phyloP scores from a whole-genome alignment of 768 basidiomycete genomes.

The Pisolithus microcarpus region DNA sequence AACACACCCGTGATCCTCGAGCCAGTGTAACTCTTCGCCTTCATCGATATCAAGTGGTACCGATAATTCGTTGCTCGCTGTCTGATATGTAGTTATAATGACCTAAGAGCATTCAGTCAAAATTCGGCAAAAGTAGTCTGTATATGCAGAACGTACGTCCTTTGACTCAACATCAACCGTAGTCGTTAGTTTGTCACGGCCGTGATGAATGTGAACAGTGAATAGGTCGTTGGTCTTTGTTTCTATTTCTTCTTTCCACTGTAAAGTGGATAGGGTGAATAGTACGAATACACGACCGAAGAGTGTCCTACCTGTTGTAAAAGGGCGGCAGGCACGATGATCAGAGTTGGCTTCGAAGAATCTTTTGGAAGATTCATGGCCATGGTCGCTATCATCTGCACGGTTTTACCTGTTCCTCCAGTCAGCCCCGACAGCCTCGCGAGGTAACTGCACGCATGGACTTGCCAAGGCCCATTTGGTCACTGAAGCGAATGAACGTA shows the following conservation, averaged over 20 bases:
- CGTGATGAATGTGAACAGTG: slow-evolving; percentile 63
- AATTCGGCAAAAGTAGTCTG: neutral
- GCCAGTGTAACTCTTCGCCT: slow-evolving; percentile 43
- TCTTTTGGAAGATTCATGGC: slow-evolving; percentile 51
- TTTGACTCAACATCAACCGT: slow-evolving; percentile 41
- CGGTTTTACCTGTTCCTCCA: slow-evolving; percentile 51
- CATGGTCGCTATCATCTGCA: slow-evolving; percentile 79
- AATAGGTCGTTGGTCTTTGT: slow-evolving; percentile 59
- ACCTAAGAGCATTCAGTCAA: slow-evolving; percentile 33
- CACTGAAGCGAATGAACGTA: slow-evolving; percentile 29
- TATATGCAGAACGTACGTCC: slow-evolving; percentile 35
- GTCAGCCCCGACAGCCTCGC: neutral
- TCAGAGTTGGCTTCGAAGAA: slow-evolving; percentile 51
- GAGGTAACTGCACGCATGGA: neutral
- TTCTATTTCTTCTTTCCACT: slow-evolving; percentile 74
- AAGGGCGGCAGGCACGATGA: slow-evolving; percentile 72
- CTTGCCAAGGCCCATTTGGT: slow-evolving; percentile 62
- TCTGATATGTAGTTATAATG: slow-evolving; percentile 73
- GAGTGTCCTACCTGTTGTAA: slow-evolving; percentile 48
- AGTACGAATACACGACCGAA: neutral
- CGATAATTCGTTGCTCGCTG: slow-evolving; percentile 52
- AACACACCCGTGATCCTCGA: slow-evolving; percentile 43
- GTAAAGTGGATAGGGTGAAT: neutral
- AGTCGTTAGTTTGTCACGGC: slow-evolving; percentile 58
- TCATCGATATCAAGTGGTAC: slow-evolving; percentile 42